phyloP scores from a whole-genome alignment of 2,329 filamentous ascomycete species.

The Clonostachys byssicola region DNA sequence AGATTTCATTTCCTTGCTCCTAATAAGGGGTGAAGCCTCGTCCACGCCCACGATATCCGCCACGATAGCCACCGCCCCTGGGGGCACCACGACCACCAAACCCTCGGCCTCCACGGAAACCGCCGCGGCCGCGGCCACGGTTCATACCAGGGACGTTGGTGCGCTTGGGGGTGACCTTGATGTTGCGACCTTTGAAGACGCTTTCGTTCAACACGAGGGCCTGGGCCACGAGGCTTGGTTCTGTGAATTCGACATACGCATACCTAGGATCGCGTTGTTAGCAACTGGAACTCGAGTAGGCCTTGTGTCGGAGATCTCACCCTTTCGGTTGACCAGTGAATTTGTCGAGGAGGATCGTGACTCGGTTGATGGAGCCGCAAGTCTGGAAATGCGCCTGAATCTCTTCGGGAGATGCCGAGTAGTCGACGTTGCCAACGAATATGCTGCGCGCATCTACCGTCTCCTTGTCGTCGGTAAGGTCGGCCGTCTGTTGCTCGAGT shows the following conservation, averaged over 20 bases:
- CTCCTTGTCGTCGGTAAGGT: conserved; percentile 87
- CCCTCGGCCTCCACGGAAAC: conserved; percentile 48
- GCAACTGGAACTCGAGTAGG: neutral
- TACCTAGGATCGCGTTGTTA: conserved; percentile 55
- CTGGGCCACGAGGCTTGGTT: conserved; percentile 87
- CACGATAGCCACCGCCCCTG: conserved; percentile 56
- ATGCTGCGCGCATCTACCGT: conserved; percentile 94
- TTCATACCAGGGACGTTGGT: conserved; percentile 96
- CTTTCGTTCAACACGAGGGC: conserved; percentile 96
- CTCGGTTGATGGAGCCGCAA: conserved; percentile 94
- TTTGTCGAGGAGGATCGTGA: conserved; percentile 96
- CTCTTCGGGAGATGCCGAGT: conserved; percentile 93
- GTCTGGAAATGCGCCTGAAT: conserved; percentile 96
- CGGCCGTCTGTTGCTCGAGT: conserved; percentile 80
- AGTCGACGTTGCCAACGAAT: conserved; percentile 98
- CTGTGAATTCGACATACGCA: conserved; percentile 97
- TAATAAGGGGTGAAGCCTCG: conserved; percentile 65
- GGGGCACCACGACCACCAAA: conserved; percentile 29
- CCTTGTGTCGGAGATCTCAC: conserved; percentile 44
- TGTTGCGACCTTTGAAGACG: conserved; percentile 87
- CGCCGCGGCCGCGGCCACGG: conserved; percentile 65
- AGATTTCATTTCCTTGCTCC: conserved; percentile 23
- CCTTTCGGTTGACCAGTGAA: conserved; percentile 99
- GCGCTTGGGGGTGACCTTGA: conserved; percentile 93
- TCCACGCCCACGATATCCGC: conserved; percentile 62